Conservation (phyloP, 768 basidiomycete genomes). For the Lepiota brunneoincarnata region DNA sequence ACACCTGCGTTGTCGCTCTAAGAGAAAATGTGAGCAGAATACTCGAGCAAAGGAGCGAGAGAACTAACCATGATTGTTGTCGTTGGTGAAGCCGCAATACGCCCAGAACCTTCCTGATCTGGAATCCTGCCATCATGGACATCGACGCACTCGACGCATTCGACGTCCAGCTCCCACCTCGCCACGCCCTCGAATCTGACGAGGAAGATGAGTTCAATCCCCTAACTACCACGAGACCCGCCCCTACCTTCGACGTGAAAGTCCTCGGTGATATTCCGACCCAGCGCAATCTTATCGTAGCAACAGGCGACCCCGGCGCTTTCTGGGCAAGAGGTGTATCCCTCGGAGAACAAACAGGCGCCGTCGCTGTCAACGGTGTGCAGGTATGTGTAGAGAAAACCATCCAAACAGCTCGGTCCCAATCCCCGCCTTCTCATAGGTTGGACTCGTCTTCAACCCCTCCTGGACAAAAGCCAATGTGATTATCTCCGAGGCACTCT, state of each 20-base stretch:
- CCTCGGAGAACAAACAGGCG: slow-evolving; percentile 51
- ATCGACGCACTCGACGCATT: slow-evolving; percentile 47
- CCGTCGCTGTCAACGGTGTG: slow-evolving; percentile 40
- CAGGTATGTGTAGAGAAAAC: slow-evolving; percentile 32
- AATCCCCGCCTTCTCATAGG: slow-evolving; percentile 26
- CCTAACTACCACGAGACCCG: slow-evolving; percentile 22
- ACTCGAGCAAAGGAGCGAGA: background rate
- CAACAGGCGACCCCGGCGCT: slow-evolving; percentile 41
- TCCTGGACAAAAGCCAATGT: slow-evolving; percentile 44
- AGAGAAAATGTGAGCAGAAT: background rate
- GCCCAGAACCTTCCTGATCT: slow-evolving; percentile 8
- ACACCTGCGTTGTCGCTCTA: slow-evolving; percentile 22
- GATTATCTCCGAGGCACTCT: slow-evolving; percentile 50
- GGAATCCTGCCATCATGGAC: slow-evolving; percentile 7
- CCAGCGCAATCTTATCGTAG: slow-evolving; percentile 37
- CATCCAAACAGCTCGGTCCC: background rate
- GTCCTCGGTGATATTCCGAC: slow-evolving; percentile 33
- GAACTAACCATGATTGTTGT: slow-evolving; percentile 28
- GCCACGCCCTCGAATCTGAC: slow-evolving; percentile 64
- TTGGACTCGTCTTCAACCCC: slow-evolving; percentile 50
- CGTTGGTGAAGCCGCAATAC: slow-evolving; percentile 9
- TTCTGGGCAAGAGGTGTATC: slow-evolving; percentile 51
- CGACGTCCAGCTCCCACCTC: slow-evolving; percentile 53
- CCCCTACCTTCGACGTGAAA: slow-evolving; percentile 27
- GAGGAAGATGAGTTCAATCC: slow-evolving; percentile 65